Percentiles rank a stretch among this genome's conserved stretches.
These are phyloP conservation scores for Oryza meyeriana DNA, from an alignment of 176 grass and related monocot genomes.

Conservation along the genomic window DNA sequence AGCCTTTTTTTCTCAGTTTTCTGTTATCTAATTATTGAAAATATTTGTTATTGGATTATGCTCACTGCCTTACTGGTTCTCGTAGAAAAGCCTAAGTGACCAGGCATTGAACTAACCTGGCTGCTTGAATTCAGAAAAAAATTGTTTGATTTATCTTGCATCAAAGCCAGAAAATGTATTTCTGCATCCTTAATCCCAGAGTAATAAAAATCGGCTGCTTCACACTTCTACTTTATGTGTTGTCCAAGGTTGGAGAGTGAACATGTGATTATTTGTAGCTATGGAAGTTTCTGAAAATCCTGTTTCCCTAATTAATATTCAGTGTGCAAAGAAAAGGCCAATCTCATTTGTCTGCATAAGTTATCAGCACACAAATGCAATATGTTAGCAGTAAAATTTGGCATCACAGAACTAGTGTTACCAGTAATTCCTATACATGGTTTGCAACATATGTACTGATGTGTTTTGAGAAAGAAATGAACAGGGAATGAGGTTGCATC, in stretches of 20 bases:
- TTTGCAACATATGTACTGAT: slow-evolving; percentile 1
- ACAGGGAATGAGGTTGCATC: background rate
- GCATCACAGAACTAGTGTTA: background rate
- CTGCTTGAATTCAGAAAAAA: background rate
- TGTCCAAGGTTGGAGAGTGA: background rate
- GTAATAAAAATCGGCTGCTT: background rate
- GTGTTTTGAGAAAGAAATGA: background rate
- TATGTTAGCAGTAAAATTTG: background rate
- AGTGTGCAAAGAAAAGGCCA: background rate
- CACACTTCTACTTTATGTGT: background rate
- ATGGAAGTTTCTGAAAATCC: background rate
- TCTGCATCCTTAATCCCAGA: background rate
- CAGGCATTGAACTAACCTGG: background rate
- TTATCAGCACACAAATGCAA: background rate
- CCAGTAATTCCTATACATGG: background rate
- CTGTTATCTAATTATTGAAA: slow-evolving; percentile 1
- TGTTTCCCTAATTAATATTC: background rate
- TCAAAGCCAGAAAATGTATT: background rate
- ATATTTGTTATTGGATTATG: background rate
- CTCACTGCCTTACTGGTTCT: background rate
- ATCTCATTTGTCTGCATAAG: background rate
- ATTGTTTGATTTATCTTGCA: background rate
- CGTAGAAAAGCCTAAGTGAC: background rate
- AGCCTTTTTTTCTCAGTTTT: background rate
- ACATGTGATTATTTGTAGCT: background rate